Percentiles rank a stretch among this genome's conserved stretches.
Conservation (phyloP, 2,329 filamentous ascomycete species). For the Furcasterigmium furcatum region DNA sequence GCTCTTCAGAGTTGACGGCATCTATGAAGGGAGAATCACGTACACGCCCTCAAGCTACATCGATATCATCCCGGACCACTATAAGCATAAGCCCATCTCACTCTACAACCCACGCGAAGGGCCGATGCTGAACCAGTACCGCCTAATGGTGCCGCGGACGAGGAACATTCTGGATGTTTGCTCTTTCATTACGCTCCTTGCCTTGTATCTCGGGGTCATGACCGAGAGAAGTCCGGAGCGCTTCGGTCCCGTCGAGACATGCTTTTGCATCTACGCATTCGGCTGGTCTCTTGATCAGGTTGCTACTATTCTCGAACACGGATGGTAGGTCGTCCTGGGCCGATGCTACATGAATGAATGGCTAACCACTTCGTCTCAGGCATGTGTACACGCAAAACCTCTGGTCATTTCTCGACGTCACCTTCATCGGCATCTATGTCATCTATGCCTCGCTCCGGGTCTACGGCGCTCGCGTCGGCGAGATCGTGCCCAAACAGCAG, state of each 20-base stretch:
- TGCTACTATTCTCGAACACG: constrained; percentile 73
- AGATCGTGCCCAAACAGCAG: constrained; percentile 53
- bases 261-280: constrained; percentile 70
- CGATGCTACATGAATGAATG: background rate
- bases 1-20: constrained; percentile 58
- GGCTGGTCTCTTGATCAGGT: constrained; percentile 80
- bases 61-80: constrained; percentile 81
- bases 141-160: constrained; percentile 76
- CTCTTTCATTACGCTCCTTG: constrained; percentile 69
- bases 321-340: constrained; percentile 40
- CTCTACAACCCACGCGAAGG: constrained; percentile 75
- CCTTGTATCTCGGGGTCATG: constrained; percentile 72
- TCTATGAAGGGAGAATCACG: constrained; percentile 76
- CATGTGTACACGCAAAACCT: constrained; percentile 83
- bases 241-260: constrained; percentile 56
- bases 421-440: constrained; percentile 70
- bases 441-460: constrained; percentile 67
- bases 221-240: constrained; percentile 55
- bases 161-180: constrained; percentile 71
- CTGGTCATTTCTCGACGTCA: constrained; percentile 83
- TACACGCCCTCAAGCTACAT: constrained; percentile 81
- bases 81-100: constrained; percentile 79
- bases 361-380: constrained; percentile 35
- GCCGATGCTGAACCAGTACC: constrained; percentile 79
- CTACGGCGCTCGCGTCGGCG: constrained; percentile 53